These are phyloP conservation scores for Phytopythium chamaehyphon DNA, from an alignment of 352 stramenopile genomes.

Conservation along the genomic window DNA sequence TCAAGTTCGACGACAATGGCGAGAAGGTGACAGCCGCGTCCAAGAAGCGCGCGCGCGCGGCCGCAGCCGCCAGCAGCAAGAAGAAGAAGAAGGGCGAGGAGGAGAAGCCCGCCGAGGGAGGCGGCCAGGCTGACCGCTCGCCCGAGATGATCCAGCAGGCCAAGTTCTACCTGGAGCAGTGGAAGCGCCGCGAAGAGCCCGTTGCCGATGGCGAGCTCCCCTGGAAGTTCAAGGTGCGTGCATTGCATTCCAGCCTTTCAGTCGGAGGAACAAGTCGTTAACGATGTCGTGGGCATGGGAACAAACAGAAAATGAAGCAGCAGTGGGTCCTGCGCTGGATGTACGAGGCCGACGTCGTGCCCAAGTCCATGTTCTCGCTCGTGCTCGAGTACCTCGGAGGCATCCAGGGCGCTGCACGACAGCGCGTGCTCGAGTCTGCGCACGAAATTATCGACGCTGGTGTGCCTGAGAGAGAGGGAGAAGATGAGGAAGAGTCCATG, in stretches of 20 bases:
- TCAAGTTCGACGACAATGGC: constrained; percentile 68
- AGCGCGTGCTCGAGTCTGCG: constrained; percentile 67
- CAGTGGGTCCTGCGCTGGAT: constrained; percentile 80
- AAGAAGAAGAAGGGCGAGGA: constrained; percentile 11
- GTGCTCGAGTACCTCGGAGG: constrained; percentile 71
- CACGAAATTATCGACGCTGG: constrained; percentile 71
- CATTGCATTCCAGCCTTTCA: neutral
- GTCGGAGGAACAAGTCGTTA: neutral
- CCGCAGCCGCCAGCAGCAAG: constrained; percentile 14
- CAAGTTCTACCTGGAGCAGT: constrained; percentile 81
- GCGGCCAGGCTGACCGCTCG: constrained; percentile 66
- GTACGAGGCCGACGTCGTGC: constrained; percentile 76
- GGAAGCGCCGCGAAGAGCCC: constrained; percentile 54
- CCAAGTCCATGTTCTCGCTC: constrained; percentile 75
- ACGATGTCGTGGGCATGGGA: constrained; percentile 3
- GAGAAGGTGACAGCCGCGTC: constrained; percentile 34
- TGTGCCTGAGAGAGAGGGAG: constrained; percentile 42
- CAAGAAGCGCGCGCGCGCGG: constrained; percentile 46
- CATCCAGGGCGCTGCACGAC: constrained; percentile 59
- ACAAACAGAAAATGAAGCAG: constrained; percentile 86
- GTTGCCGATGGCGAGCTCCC: constrained; percentile 45
- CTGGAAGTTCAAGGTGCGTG: constrained; percentile 79
- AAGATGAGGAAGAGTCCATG: constrained; percentile 52
- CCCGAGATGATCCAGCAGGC: constrained; percentile 77
- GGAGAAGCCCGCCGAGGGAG: constrained; percentile 27